These are phyloP conservation scores for Exobasidium rhododendri DNA, from an alignment of 1,284 basidiomycete genomes.

Conservation along the genomic window DNA sequence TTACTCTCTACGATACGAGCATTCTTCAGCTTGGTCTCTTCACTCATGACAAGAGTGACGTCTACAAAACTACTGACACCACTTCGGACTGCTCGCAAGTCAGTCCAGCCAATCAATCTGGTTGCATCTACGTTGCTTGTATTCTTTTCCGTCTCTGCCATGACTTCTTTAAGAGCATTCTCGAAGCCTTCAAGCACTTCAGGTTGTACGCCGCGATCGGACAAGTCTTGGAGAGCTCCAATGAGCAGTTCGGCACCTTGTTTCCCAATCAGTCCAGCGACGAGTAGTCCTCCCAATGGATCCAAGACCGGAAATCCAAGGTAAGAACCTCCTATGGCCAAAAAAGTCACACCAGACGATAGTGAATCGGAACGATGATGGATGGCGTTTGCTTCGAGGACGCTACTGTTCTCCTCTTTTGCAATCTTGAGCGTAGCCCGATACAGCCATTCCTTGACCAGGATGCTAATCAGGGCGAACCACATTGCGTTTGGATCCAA, in stretches of 20 bases:
- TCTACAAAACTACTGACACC: conserved; percentile 46
- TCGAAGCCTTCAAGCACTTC: conserved; percentile 62
- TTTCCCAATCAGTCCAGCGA: conserved; percentile 80
- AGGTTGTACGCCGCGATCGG: conserved; percentile 74
- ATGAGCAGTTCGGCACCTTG: conserved; percentile 74
- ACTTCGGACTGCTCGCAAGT: conserved; percentile 39
- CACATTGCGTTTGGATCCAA: conserved; percentile 94
- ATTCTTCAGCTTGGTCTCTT: conserved; percentile 23
- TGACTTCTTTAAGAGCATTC: conserved; percentile 57
- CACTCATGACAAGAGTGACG: conserved; percentile 33
- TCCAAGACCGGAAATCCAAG: conserved; percentile 81
- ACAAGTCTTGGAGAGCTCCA: conserved; percentile 75
- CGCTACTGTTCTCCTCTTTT: conserved; percentile 80
- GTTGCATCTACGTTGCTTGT: not conserved
- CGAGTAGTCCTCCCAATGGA: conserved; percentile 86
- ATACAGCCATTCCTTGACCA: conserved; percentile 90
- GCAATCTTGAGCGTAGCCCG: conserved; percentile 66
- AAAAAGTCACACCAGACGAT: conserved; percentile 42
- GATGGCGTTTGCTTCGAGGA: conserved; percentile 62
- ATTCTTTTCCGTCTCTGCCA: conserved; percentile 15
- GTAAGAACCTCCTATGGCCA: conserved; percentile 66
- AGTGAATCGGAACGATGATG: conserved; percentile 84
- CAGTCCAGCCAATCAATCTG: conserved; percentile 31
- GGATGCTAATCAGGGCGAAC: conserved; percentile 79
- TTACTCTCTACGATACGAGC: conserved; percentile 28